Base-by-base conservation (phyloP, 2,329 filamentous ascomycete species). In the Aspergillus aculeatinus region DNA sequence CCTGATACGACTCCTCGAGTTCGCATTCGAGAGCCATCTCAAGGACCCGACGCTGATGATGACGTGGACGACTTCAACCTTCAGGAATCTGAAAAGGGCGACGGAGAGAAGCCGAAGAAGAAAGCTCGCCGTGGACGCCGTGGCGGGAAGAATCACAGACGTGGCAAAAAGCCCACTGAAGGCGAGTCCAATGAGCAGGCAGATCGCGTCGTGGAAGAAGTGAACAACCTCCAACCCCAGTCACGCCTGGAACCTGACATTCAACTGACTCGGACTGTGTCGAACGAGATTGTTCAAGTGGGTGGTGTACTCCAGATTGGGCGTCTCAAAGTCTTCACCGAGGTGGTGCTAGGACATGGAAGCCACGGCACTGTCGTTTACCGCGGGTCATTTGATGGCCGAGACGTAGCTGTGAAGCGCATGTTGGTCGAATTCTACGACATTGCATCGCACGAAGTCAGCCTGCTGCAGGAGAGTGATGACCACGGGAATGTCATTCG, bases 291-390 rank as follows among this genome's bases (percentile, higher is more conserved):
- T 19, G 81, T 87, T 14, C 75, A 77, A 2, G 83, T 83, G 53
- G 88, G 91, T 49, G 88, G 88, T 39, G 73, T 79, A 12, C 79
- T 87, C 61, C 81, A 83, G 49, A 87, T 88, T 67, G 86, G 85
- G 55, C 86, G 84, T 61, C 76, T 88, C 25, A 81, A 80, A 57
- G 85, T 88, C 31, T 80, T 84, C 64, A 86, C 83, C 25, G 83
- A 87, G 66, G 81, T 79, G 31, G 81, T 87, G 19, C 79, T 89
- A 44, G 87, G 87, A 1, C 83, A 91, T 60, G 95, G 95, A 57
- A 98, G 94, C 74, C 96, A 97, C 72, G 95, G 95, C n/a, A 99
- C 95, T 0, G 87, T 96, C 56, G 95, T 99, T 0, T 98, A 95
- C 74, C 89, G 91, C 52, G 95, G 95, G n/a, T 91, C 88, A 57